Evolutionary conservation across 345 rosid species (phyloP), one percentile per base, ranked within the genome.

Genomic region (Barbarea vulgaris): DNA sequence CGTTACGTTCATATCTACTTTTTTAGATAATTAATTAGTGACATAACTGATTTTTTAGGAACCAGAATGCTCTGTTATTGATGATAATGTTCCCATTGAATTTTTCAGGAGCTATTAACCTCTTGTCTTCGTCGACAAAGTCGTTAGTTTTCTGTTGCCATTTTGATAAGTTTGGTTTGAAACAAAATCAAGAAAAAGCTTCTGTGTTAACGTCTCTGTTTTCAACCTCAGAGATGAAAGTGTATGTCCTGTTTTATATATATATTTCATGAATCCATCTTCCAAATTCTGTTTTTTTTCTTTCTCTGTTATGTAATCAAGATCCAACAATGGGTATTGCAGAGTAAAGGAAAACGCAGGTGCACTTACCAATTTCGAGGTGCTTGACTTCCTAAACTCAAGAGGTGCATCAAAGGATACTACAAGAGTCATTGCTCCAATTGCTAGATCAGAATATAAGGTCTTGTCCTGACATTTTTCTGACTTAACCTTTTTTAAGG

Each of bases 321-420:
- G 44, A 3, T 30, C 19, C 1, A 21, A 18, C 7, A 13, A 17
- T 63, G 68, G 1, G 42, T 76, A 53, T 51, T 79, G 79, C 88
- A 94, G 98, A 86, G 72, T 82, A 28, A 81, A 87, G 72, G 85
- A 79, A 34, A 92, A 90, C 78, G 93, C 87, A 24, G 97, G 91
- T 39, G 81, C 83, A 8, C 85, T 90, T 11, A 85, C 92, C 24
- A 95, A 92, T 83, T 89, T 86, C 60, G 97, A 92, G 53, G 90
- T 87, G 7, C 85, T 89, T 13, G 83, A 91, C 51, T 85, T 88
- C 59, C 62, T 89, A n/a, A 84, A 64, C 54, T 82, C 96, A 36
- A 84, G 88, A 83, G 97, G 96, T 74, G 97, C 93, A 58, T 84
- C 93, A 27, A 87, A 78, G 79, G 90, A 85, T 72, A 62, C 80